phyloP scores from a whole-genome alignment of 2,329 filamentous ascomycete genomes.

The Calonectria pseudoreteaudii region DNA sequence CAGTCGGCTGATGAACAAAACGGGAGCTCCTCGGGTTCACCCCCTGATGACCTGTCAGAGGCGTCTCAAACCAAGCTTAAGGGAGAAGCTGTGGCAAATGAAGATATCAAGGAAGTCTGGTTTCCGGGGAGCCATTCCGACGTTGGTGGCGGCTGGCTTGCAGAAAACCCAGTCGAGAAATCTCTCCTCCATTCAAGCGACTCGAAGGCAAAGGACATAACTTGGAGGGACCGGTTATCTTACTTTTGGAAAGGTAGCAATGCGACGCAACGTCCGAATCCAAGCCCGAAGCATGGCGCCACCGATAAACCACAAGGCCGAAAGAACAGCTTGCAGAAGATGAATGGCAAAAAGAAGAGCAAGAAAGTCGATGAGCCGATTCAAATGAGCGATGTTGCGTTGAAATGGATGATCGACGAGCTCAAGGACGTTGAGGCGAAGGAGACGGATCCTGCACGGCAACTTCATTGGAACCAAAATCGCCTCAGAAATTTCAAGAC shows the following conservation, averaged over 20 bases:
- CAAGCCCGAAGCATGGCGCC: not conserved
- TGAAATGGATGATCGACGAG: conserved; percentile 66
- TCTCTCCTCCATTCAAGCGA: conserved; percentile 21
- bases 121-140: conserved; percentile 67
- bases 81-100: not conserved
- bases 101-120: conserved; percentile 60
- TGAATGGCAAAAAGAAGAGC: conserved; percentile 45
- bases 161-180: conserved; percentile 23
- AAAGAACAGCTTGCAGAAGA: conserved; percentile 34
- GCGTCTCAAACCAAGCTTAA: not conserved
- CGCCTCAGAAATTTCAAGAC: conserved; percentile 39
- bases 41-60: not conserved
- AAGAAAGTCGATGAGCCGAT: conserved; percentile 28
- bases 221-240: not conserved
- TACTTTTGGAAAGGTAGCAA: conserved; percentile 45
- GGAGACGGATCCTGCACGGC: conserved; percentile 42
- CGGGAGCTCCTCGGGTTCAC: no score
- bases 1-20: conserved; percentile 37
- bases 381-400: conserved; percentile 63
- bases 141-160: conserved; percentile 64
- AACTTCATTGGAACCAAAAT: conserved; percentile 45
- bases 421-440: conserved; percentile 52
- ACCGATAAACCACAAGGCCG: not conserved
- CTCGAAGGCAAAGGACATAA: conserved; percentile 13
- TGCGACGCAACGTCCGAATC: conserved; percentile 36